Conservation (phyloP, 768 basidiomycete genomes). For the Xerocomellus intermedius region DNA sequence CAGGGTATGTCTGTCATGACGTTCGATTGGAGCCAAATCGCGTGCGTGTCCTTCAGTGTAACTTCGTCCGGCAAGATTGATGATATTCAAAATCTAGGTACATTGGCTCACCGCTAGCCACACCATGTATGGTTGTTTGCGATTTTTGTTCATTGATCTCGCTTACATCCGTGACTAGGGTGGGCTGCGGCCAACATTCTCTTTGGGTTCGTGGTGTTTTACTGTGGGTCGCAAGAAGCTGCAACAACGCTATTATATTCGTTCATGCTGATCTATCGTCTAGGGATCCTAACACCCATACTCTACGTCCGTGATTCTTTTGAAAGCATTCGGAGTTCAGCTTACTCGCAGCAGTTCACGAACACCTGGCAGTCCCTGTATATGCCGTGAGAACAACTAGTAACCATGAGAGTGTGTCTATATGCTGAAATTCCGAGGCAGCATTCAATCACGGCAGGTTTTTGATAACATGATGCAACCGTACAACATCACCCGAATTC, state of each 20-base stretch:
- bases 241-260: not conserved
- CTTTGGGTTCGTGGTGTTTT: constrained; percentile 67
- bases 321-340: constrained; percentile 28
- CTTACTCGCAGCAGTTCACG: constrained; percentile 42
- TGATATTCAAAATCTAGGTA: constrained; percentile 15
- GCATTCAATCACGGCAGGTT: constrained; percentile 59
- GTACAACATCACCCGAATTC: constrained; percentile 61
- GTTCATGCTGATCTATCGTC: not conserved
- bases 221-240: constrained; percentile 41
- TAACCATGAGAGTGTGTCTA: not conserved
- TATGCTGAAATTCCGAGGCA: constrained; percentile 9
- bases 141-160: not conserved
- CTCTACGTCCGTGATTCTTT: constrained; percentile 49
- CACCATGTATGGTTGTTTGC: constrained; percentile 46
- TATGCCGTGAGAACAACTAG: constrained; percentile 48
- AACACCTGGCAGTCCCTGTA: constrained; percentile 61
- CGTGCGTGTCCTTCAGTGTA: constrained; percentile 22
- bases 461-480: constrained; percentile 56
- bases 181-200: constrained; percentile 79
- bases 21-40: constrained; percentile 79
- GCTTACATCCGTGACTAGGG: constrained; percentile 35
- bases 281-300: constrained; percentile 36
- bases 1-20: constrained; percentile 70
- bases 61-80: not conserved
- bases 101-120: constrained; percentile 55